phyloP scores from a whole-genome alignment of 345 rosid species.

The Eucalyptus regnans region DNA sequence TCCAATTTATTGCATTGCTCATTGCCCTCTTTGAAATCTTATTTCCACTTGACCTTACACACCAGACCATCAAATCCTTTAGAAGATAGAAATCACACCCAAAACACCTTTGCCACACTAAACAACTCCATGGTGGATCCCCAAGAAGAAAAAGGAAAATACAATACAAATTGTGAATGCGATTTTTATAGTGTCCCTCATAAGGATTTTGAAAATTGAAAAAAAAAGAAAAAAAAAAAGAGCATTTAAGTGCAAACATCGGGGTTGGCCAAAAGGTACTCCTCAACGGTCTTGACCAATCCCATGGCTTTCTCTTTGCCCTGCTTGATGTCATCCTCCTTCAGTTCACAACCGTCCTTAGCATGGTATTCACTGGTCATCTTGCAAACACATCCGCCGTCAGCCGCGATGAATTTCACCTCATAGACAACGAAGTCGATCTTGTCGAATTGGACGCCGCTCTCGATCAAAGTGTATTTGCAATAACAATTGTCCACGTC shows the following conservation, averaged over 20 bases:
- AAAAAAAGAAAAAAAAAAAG: background rate
- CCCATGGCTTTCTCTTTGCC: slow-evolving; percentile 24
- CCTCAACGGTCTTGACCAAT: slow-evolving; percentile 19
- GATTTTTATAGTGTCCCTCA: background rate
- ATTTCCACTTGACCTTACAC: background rate
- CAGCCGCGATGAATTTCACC: slow-evolving; percentile 3
- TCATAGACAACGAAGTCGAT: slow-evolving; percentile 11
- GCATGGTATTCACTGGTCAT: slow-evolving; percentile 21
- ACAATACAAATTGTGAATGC: background rate
- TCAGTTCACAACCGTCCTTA: slow-evolving; percentile 6
- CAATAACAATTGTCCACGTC: slow-evolving; percentile 11
- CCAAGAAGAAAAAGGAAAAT: background rate
- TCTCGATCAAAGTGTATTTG: slow-evolving; percentile 32
- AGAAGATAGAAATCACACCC: background rate
- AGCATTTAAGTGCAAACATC: slow-evolving; percentile 2
- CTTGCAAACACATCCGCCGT: slow-evolving; percentile 23
- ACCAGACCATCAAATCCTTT: background rate
- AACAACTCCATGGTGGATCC: background rate
- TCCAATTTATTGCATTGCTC: background rate
- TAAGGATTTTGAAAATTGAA: background rate
- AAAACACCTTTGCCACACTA: background rate
- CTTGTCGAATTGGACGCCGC: slow-evolving; percentile 3
- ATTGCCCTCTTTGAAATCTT: background rate
- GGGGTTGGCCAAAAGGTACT: background rate
- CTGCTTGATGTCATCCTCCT: slow-evolving; percentile 17